Evolutionary conservation across 345 rosid species (phyloP).

Genomic region (Mercurialis annua): DNA sequence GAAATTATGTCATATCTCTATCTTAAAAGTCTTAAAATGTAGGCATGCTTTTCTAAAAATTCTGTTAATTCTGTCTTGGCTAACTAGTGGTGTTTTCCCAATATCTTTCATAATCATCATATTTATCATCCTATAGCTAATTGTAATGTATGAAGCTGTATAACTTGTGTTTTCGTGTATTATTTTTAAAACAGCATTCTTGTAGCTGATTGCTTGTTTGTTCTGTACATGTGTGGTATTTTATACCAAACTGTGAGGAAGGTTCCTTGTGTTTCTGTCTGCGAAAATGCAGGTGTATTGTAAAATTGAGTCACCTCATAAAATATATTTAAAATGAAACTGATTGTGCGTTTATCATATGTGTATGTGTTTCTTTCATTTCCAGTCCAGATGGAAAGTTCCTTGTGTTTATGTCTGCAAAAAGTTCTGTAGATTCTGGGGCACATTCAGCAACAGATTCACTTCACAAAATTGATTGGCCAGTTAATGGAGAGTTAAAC

Average conservation of each 20-base stretch:
- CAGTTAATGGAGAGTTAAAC: conserved; percentile 40
- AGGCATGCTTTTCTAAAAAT: too few species aligned
- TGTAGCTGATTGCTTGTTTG: conserved; percentile 5
- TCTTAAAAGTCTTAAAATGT: neutral
- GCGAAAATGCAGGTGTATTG: conserved; percentile 58
- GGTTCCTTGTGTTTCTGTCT: conserved; percentile 59
- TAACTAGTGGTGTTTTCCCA: neutral
- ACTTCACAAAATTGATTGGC: conserved; percentile 81
- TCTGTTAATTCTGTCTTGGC: neutral
- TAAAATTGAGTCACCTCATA: conserved; percentile 66
- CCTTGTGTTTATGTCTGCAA: conserved; percentile 70
- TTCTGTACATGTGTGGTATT: conserved; percentile 5
- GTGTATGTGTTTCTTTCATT: conserved; percentile 9
- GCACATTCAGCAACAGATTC: conserved; percentile 69
- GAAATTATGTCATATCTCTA: neutral
- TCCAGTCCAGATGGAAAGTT: conserved; percentile 80
- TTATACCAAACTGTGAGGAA: conserved; percentile 64
- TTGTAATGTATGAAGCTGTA: conserved; percentile 7
- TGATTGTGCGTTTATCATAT: conserved; percentile 9
- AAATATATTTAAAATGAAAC: conserved; percentile 9
- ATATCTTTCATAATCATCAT: neutral
- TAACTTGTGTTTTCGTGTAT: neutral
- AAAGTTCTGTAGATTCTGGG: conserved; percentile 74
- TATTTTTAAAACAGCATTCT: conserved; percentile 1
- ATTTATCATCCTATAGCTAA: conserved; percentile 3